Conservation (phyloP, 257 asterid species). For the Jaltomata sinuosa region DNA sequence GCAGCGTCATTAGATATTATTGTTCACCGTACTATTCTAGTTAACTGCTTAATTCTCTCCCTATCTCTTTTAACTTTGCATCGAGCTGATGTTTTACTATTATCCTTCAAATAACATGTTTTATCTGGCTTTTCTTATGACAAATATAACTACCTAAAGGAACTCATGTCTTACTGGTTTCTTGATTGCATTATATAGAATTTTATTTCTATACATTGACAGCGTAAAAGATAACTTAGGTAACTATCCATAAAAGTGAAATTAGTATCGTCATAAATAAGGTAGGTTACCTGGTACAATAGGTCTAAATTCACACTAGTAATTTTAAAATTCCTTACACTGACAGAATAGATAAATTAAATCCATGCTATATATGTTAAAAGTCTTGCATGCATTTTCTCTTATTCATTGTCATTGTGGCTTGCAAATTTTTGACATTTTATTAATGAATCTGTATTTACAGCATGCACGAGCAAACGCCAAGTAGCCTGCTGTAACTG, state of each 20-base stretch:
- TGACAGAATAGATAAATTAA: background rate
- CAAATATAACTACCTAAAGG: background rate
- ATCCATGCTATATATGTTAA: background rate
- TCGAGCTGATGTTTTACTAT: background rate
- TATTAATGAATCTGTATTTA: background rate
- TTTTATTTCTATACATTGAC: background rate
- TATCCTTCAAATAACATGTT: background rate
- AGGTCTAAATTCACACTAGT: background rate
- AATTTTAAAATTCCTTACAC: background rate
- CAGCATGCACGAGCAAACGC: slow-evolving; percentile 4
- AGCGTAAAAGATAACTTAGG: background rate
- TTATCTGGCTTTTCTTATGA: background rate
- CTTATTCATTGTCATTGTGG: background rate
- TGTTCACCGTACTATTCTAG: background rate
- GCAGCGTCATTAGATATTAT: background rate
- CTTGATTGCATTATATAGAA: background rate
- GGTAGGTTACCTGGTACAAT: background rate
- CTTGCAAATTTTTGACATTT: background rate
- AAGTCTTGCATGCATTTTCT: background rate
- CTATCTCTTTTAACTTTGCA: background rate
- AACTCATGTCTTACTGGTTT: background rate
- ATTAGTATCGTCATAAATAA: background rate
- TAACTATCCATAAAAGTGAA: background rate
- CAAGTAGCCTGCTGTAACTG: background rate
- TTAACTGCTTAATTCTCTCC: background rate